Evolutionary conservation across 2,329 filamentous ascomycete species (phyloP).

Genomic region (Fusarium sp.): DNA sequence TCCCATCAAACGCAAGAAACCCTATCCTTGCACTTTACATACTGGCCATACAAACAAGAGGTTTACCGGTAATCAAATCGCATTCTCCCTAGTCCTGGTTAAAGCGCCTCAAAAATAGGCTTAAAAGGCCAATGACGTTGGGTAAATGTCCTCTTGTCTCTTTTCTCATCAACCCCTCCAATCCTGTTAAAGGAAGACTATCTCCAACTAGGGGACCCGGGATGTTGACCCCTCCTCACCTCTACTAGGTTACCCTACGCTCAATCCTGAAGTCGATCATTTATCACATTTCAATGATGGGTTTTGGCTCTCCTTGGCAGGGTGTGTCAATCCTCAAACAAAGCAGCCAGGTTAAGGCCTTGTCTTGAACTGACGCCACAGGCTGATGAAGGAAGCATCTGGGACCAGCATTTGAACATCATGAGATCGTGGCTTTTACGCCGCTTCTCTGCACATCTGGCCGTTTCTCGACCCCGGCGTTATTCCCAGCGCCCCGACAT

Average conservation of each 20-base stretch:
- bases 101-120: slow-evolving; percentile 13
- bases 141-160: slow-evolving; percentile 32
- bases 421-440: slow-evolving; percentile 36
- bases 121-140: slow-evolving; percentile 19
- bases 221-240: slow-evolving; percentile 9
- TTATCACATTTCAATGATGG: slow-evolving; percentile 34
- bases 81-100: slow-evolving; percentile 12
- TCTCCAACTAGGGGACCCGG: slow-evolving; percentile 25
- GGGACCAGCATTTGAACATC: slow-evolving; percentile 12
- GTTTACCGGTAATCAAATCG: slow-evolving; percentile 22
- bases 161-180: slow-evolving; percentile 29
- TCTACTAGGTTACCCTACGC: slow-evolving; percentile 22
- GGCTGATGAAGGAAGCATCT: slow-evolving; percentile 5
- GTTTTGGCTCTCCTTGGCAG: slow-evolving; percentile 7
- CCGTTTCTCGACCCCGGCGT: slow-evolving; percentile 33
- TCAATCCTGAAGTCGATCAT: slow-evolving; percentile 25
- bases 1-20: slow-evolving; percentile 10
- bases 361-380: slow-evolving; percentile 17
- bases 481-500: slow-evolving; percentile 22
- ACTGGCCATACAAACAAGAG: slow-evolving; percentile 12
- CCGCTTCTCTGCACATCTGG: slow-evolving; percentile 20
- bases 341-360: slow-evolving; percentile 5
- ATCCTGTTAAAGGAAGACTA: slow-evolving; percentile 8
- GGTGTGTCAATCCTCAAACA: slow-evolving; percentile 7
- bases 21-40: slow-evolving; percentile 10